Percentiles rank a stretch among this genome's conserved stretches.
These are phyloP conservation scores for Syncephalastrum racemosum DNA, from an alignment of 371 early-diverging fungal genomes.

Conservation along the genomic window DNA sequence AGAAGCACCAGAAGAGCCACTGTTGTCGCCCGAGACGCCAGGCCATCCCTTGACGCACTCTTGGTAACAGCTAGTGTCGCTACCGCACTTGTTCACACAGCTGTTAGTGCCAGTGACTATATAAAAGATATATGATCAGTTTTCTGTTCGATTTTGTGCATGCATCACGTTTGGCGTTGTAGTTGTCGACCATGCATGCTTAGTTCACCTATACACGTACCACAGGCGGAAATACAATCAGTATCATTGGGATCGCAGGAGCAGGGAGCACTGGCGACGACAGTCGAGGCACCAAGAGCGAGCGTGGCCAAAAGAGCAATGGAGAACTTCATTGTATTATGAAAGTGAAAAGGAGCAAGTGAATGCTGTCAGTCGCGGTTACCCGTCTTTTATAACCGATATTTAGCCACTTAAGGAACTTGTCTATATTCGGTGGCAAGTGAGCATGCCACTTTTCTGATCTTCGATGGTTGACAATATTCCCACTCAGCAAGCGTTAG, in stretches of 20 bases:
- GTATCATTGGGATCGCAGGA: constrained; percentile 14
- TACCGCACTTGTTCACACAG: constrained; percentile 11
- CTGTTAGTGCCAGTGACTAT: constrained; percentile 14
- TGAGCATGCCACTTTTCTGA: too few relatives aligned
- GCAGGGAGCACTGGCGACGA: constrained; percentile 6
- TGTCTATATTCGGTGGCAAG: too few relatives aligned
- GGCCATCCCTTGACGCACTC: constrained; percentile 18
- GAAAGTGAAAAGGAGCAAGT: too few relatives aligned
- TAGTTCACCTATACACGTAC: constrained; percentile 3
- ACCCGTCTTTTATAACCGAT: too few relatives aligned
- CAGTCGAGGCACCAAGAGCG: constrained; percentile 7
- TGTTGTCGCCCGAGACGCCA: constrained; percentile 10
- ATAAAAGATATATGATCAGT: neutral
- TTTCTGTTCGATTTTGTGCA: neutral
- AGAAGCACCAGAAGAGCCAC: constrained; percentile 1
- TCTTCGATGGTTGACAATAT: too few relatives aligned
- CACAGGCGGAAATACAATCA: constrained; percentile 11
- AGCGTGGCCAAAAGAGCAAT: constrained; percentile 10
- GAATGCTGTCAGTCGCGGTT: too few relatives aligned
- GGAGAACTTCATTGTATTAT: constrained; percentile 10
- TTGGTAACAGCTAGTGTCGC: constrained; percentile 10
- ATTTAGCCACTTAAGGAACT: too few relatives aligned
- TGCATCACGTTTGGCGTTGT: neutral
- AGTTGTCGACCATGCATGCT: neutral
- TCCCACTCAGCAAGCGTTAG: too few relatives aligned